phyloP scores from a whole-genome alignment of 805 yeast species.

The Candida vaughaniae region DNA sequence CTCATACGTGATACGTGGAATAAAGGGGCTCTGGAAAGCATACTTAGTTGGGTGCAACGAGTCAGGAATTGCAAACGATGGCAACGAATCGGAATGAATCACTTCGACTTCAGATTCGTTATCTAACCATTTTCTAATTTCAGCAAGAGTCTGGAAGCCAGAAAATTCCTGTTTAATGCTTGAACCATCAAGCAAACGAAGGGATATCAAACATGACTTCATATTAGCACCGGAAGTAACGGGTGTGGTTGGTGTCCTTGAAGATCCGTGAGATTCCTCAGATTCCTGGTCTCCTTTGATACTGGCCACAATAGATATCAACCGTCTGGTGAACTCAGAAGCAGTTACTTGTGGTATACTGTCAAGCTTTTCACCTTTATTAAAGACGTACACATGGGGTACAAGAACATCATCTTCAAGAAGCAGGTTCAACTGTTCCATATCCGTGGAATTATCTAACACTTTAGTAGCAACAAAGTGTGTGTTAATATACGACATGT shows the following conservation, averaged over 20 bases:
- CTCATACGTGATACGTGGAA: constrained; percentile 49
- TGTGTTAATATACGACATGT: not conserved
- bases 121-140: constrained; percentile 65
- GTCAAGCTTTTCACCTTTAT: constrained; percentile 1
- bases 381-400: constrained; percentile 2
- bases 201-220: constrained; percentile 43
- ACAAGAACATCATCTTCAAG: not conserved
- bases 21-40: constrained; percentile 35
- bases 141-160: constrained; percentile 44
- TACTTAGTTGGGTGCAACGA: constrained; percentile 57
- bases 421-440: not conserved
- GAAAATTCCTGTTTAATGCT: constrained; percentile 53
- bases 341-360: not conserved
- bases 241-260: not conserved
- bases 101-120: constrained; percentile 24
- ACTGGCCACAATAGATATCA: constrained; percentile 1
- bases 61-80: constrained; percentile 51
- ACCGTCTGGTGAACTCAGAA: not conserved
- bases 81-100: constrained; percentile 42
- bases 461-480: constrained; percentile 5
- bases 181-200: constrained; percentile 68
- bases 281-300: no score
- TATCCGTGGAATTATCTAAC: not conserved
- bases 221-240: not conserved
- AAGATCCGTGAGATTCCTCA: no score